Percentiles rank a stretch among this genome's conserved stretches.
Evolutionary conservation across 352 stramenopile species (phyloP).

Genomic region (Globisporangium megalacanthum): DNA sequence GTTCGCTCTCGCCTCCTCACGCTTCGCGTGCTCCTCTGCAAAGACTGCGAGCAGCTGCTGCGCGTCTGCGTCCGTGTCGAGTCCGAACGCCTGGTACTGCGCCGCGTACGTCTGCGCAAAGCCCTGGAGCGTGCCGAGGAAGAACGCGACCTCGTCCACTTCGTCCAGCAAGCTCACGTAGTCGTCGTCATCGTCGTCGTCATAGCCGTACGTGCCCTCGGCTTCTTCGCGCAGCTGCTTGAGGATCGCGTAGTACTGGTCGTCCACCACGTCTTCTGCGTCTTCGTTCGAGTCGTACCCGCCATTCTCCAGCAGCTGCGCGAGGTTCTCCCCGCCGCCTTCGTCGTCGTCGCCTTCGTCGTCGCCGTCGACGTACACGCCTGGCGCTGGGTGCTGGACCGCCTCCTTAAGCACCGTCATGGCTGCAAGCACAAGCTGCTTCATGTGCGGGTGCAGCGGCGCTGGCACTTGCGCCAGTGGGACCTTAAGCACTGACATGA

Average conservation of each 20-base stretch:
- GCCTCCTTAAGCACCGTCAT: constrained; percentile 82
- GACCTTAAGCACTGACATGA: constrained; percentile 89
- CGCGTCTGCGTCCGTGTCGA: constrained; percentile 50
- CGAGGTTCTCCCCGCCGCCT: constrained; percentile 56
- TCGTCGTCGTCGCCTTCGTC: constrained; percentile 45
- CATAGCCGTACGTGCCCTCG: constrained; percentile 54
- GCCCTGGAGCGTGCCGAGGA: constrained; percentile 85
- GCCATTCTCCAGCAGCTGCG: constrained; percentile 87
- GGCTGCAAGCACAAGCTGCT: constrained; percentile 78
- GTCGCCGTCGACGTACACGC: constrained; percentile 58
- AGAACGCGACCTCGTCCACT: constrained; percentile 90
- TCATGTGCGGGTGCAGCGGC: constrained; percentile 83
- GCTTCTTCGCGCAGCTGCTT: constrained; percentile 90
- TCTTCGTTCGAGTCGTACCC: constrained; percentile 87
- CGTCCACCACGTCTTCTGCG: constrained; percentile 92
- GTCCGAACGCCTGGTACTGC: constrained; percentile 55
- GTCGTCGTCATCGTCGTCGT: constrained; percentile 92
- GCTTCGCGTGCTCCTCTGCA: constrained; percentile 44
- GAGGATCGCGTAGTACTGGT: constrained; percentile 92
- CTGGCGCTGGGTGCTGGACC: constrained; percentile 51
- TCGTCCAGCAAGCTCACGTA: constrained; percentile 91
- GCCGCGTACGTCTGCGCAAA: constrained; percentile 47
- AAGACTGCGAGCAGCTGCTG: constrained; percentile 62
- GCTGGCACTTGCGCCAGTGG: constrained; percentile 76
- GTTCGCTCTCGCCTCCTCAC: constrained; percentile 20